These are phyloP conservation scores for Talaromyces trachyspermus DNA, from an alignment of 495 filamentous ascomycete species.

Conservation along the genomic window DNA sequence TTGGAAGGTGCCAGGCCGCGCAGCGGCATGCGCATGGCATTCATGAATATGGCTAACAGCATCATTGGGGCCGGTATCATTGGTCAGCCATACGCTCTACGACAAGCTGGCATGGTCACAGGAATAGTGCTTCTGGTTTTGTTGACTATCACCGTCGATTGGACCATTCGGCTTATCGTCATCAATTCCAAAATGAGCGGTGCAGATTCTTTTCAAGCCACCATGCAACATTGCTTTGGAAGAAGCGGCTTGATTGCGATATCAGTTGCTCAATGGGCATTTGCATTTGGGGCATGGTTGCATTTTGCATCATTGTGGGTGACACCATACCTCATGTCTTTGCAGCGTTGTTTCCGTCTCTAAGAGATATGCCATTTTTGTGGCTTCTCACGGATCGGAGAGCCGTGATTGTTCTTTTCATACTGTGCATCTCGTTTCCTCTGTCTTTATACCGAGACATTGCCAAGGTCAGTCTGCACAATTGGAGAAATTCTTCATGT, in stretches of 20 bases:
- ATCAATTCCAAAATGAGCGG: conserved; percentile 93
- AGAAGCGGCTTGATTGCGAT: conserved; percentile 82
- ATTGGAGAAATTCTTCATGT: neutral
- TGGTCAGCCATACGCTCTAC: conserved; percentile 91
- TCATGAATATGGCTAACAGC: conserved; percentile 99
- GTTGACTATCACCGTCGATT: conserved; percentile 80
- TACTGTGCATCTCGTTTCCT: conserved; percentile 81
- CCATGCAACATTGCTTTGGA: conserved; percentile 90
- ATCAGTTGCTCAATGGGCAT: conserved; percentile 85
- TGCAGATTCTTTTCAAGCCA: conserved; percentile 86
- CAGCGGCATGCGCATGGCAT: conserved; percentile 61
- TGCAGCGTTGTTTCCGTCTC: conserved; percentile 67
- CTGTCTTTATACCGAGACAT: conserved; percentile 92
- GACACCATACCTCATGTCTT: conserved; percentile 92
- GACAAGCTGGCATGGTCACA: conserved; percentile 75
- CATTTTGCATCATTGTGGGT: conserved; percentile 94
- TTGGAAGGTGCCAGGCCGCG: conserved; percentile 56
- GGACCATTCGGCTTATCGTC: conserved; percentile 95
- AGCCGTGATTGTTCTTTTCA: conserved; percentile 78
- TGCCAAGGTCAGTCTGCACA: conserved; percentile 61
- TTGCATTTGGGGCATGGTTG: conserved; percentile 99
- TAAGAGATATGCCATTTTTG: conserved; percentile 65
- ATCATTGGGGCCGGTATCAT: conserved; percentile 98
- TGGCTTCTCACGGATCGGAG: conserved; percentile 73
- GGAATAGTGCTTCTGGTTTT: conserved; percentile 70